These are phyloP conservation scores for Epichloe glyceriae DNA, from an alignment of 2,329 filamentous ascomycete genomes.

Conservation along the genomic window DNA sequence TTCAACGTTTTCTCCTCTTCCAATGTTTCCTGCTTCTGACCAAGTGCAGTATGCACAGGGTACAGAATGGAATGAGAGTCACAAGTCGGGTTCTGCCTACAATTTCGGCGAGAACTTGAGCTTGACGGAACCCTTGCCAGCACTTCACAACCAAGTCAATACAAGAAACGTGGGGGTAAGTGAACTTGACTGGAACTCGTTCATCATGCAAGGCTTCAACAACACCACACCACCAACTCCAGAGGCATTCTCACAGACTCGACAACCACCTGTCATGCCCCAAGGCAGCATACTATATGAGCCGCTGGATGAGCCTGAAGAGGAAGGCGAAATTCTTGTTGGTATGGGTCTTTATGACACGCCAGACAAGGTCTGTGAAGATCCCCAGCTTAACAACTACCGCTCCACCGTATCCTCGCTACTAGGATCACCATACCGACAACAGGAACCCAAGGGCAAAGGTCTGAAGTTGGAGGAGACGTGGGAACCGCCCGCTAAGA, in stretches of 20 bases:
- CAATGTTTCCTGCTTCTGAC: constrained; percentile 28
- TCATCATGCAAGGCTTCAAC: constrained; percentile 30
- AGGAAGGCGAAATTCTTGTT: constrained; percentile 61
- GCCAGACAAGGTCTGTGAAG: constrained; percentile 42
- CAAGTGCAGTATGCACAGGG: constrained; percentile 26
- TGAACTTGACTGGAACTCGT: constrained; percentile 31
- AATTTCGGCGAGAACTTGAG: constrained; percentile 10
- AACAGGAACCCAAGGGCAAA: constrained; percentile 45
- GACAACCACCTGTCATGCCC: constrained; percentile 34
- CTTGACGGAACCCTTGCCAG: constrained; percentile 20
- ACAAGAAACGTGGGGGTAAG: constrained; percentile 8
- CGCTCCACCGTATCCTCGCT: constrained; percentile 40
- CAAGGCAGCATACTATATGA: constrained; percentile 38
- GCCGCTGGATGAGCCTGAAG: constrained; percentile 37
- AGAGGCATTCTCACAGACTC: constrained; percentile 40
- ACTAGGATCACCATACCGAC: constrained; percentile 34
- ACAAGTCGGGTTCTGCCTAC: constrained; percentile 18
- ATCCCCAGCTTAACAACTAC: constrained; percentile 40
- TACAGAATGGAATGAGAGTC: constrained; percentile 24
- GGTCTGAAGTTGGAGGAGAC: constrained; percentile 73
- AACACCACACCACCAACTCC: constrained; percentile 45
- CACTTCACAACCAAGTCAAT: constrained; percentile 9
- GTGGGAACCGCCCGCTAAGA: constrained; percentile 56
- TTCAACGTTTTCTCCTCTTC: constrained; percentile 40
- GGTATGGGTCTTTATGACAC: constrained; percentile 72